Evolutionary conservation across 495 filamentous ascomycete genomes (phyloP), one percentile per base, ranked within the genome.

Genomic region (Pseudevernia furfuracea): DNA sequence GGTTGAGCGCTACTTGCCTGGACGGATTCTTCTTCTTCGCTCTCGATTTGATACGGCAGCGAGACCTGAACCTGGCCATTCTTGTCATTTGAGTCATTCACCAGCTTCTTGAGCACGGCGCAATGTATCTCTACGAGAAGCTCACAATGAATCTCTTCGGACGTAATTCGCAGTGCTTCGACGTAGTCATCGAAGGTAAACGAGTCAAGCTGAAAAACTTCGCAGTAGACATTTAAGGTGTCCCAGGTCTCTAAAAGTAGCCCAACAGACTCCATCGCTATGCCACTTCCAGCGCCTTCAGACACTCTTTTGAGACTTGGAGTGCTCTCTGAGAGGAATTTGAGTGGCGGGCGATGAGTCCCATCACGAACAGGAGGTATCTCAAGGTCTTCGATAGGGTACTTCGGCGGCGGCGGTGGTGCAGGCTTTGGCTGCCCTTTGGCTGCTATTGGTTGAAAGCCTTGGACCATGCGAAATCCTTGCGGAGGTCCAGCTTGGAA

Each of bases 171-270:
- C 80, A 98, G 85, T 7, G 93, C 89, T 70, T 97, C 90, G 25
- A 96, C 75, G 70, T 90, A 97, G 75, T 98, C 95, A 71, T 98
- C 94, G 69, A 98, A 93, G 0, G 93, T 97, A 71, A 97, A 98
- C 0, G 93, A 97, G 72, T 98, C 94, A 30, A 98, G 80, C 67
- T 89, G 84, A 69, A 91, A 96, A 14, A 96, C 87, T 71, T 96
- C 89, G 69, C 91, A 95, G 71, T 95, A 96, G 39, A 97, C 93
- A 70, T 96, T 97, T 32, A 98, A 80, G 9, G 92, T 96, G 66
- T 96, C 89, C 95, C 95, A 98, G 0, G 87, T 90, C 74, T 96
- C 92, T 36, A 97, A 77, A 14, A 97, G 77, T 17, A 83, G 80
- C 2, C 91, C 91, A 14, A 95, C 84, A 4, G 90, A 90, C 69